Evolutionary conservation across 257 asterid genomes (phyloP), one percentile per base, ranked within the genome.

Genomic region (Jaltomata sinuosa): DNA sequence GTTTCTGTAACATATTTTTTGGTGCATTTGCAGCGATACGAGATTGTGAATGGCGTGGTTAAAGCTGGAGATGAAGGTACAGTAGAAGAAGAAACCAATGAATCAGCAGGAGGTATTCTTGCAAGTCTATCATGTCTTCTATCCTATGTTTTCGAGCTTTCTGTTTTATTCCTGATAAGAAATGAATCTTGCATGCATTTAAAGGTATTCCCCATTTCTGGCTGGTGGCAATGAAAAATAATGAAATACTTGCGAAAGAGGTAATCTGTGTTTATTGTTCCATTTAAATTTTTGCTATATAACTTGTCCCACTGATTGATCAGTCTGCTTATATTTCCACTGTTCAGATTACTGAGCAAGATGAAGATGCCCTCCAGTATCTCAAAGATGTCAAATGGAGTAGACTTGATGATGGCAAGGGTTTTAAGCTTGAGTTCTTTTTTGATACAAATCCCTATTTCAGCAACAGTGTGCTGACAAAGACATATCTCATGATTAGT

Each of bases 121-220:
- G 34, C 59, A 3, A 74, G 81, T 16, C 40, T 25, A 25, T 45
- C 59, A 15, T 88, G 84, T 55, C 47, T 81, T 82, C 9, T 57
- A 36, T 62, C 62, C n/a, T 53, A 49, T 34, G 6, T 27, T 80
- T 8, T 34, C n/a, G 3, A 8, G 31, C 53, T 6, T 82, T 19
- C 77, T 82, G 3, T 18, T 34, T 61, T 32, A 54, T 85, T 12
- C 25, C 34, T 67, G 83, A 49, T 12, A 36, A 49, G 38, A 47
- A 45, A 80, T 49, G 55, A 55, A 25, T 55, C 53, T 74, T 64
- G 34, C 14, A 47, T 55, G 83, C 88, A 89, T 97, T 86, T 84
- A 95, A 91, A 83, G 98, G 98, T 10, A 93, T 93, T 49, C 98
- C 98, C 71, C 90, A 90, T 86, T 95, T 95, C 90, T 95, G 98